Percentiles rank a stretch among this genome's conserved stretches.
Evolutionary conservation across 352 stramenopile genomes (phyloP).

Genomic region (Pythium dissimile): DNA sequence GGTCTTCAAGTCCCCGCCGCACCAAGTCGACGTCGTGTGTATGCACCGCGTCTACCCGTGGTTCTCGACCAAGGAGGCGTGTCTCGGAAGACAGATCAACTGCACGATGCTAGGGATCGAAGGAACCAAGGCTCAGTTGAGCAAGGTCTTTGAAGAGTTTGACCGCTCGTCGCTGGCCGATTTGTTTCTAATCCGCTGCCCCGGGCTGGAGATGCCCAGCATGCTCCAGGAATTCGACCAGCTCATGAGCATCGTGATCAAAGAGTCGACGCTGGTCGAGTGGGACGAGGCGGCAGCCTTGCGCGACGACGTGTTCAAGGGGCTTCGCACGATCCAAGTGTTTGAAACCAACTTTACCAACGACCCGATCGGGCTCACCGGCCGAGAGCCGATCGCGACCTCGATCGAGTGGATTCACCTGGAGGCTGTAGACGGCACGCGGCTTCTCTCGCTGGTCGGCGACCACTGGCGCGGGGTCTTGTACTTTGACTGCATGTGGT

Average conservation of each 20-base stretch:
- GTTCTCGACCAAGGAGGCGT: slow-evolving; percentile 8
- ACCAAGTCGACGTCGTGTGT: background rate
- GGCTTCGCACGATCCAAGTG: slow-evolving; percentile 2
- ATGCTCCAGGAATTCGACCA: slow-evolving; percentile 5
- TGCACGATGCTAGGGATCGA: background rate
- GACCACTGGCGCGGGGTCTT: background rate
- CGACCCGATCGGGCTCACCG: background rate
- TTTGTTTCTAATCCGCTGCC: background rate
- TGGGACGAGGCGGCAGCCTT: slow-evolving; percentile 2
- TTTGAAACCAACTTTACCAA: background rate
- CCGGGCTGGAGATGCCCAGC: background rate
- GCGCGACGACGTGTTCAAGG: background rate
- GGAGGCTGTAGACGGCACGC: background rate
- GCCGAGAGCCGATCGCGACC: background rate
- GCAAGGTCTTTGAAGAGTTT: background rate
- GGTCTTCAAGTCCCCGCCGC: background rate
- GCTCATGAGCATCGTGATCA: slow-evolving; percentile 4
- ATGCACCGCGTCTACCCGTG: slow-evolving; percentile 6
- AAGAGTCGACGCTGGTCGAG: background rate
- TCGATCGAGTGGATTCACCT: slow-evolving; percentile 16
- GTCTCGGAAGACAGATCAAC: slow-evolving; percentile 2
- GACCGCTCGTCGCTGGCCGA: background rate
- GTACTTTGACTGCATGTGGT: slow-evolving; percentile 7
- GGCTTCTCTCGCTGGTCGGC: background rate
- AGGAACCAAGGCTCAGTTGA: background rate